These are phyloP conservation scores for Schrenkiella parvula DNA, from an alignment of 345 rosid species.

Conservation along the genomic window DNA sequence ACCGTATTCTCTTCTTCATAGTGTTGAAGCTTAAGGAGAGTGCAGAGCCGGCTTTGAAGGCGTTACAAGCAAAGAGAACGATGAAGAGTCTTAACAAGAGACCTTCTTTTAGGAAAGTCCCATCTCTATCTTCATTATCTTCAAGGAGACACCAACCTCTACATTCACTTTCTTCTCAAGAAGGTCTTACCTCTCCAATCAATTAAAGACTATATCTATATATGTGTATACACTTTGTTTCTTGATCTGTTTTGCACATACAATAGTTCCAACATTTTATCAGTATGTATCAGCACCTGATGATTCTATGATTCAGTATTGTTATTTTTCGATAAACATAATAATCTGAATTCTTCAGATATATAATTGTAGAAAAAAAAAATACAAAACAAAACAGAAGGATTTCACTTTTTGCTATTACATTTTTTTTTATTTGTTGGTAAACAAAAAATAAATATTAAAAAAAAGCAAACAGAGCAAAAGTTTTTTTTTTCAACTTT, in stretches of 20 bases:
- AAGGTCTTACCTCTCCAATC: constrained; percentile 77
- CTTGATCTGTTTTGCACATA: constrained; percentile 24
- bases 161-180: constrained; percentile 77
- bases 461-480: too few species aligned
- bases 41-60: constrained; percentile 55
- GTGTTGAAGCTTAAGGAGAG: constrained; percentile 80
- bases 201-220: constrained; percentile 3
- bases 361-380: not conserved
- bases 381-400: not conserved
- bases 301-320: constrained; percentile 12
- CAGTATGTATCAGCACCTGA: not conserved
- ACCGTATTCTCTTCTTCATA: constrained; percentile 66
- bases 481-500: too few species aligned
- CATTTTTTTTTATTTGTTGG: too few species aligned
- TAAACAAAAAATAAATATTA: too few species aligned
- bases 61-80: constrained; percentile 57
- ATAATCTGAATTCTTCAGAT: not conserved
- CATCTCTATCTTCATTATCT: constrained; percentile 42
- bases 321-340: not conserved
- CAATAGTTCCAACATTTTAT: constrained; percentile 21
- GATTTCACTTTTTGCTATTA: not conserved
- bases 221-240: constrained; percentile 18
- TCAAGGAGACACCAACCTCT: constrained; percentile 68
- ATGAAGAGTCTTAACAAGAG: constrained; percentile 57
- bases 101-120: constrained; percentile 65